Evolutionary conservation across 1,139 yeast species (phyloP), one percentile per base, ranked within the genome.

Genomic region (Sugiyamaella neomexicana): DNA sequence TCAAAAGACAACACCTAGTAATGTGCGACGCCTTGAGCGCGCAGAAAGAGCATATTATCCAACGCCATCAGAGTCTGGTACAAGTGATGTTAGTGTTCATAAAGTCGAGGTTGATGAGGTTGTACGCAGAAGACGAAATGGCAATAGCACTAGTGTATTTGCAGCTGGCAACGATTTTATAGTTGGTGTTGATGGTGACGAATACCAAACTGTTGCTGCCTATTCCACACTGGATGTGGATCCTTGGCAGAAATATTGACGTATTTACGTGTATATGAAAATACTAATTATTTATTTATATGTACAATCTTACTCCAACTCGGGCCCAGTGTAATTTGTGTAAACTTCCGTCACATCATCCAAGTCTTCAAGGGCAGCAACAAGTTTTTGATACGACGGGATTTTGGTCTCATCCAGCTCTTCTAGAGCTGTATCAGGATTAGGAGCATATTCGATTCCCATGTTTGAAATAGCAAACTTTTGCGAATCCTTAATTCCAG

Each of bases 331-430:
- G 29, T 53, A 51, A 15, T 77, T 93, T 62, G 80, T 75, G 72
- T 87, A 88, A 58, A 87, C 82, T 60, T 84, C 89, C 7, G 89
- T 82, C 34, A 91, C 87, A 63, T 91, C 97, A 49, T 87, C 89
- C 17, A 89, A 73, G 40, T 83, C 89, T 57, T 89, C 95, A 52
- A 91, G 74, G 54, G 77, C 76, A 27, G 72, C 75, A 46, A 86
- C 70, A 37, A 90, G 80, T 65, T 83, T 86, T 23, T 78, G 78
- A 61, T 81, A 79, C 31, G 78, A 77, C 58, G 76, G 77, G 51
- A 71, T 74, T 20, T 75, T 73, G 13, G 80, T 86, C 47, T 80
- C 80, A 13, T 58, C 62, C 27, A 70, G 55, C 13, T 55, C 52
- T 0, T 79, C 79, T 3, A 84, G 83, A 59, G 75, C 70, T 60